Conservation (phyloP, 495 filamentous ascomycete genomes). For the Annulohypoxylon moriforme region DNA sequence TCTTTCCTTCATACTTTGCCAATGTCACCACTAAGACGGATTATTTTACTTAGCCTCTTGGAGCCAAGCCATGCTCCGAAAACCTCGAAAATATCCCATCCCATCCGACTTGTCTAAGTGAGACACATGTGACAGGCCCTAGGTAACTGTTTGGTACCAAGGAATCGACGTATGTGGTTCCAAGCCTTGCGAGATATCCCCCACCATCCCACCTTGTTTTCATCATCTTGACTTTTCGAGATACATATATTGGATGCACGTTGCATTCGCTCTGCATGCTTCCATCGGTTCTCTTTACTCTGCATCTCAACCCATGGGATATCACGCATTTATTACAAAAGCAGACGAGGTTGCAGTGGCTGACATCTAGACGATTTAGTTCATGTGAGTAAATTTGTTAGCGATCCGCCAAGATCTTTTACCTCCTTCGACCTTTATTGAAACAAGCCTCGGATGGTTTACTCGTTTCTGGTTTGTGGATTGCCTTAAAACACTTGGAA, state of each 20-base stretch:
- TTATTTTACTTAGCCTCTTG: neutral
- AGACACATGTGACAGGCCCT: constrained; percentile 21
- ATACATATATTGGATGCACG: neutral
- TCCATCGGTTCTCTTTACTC: constrained; percentile 4
- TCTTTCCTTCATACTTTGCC: neutral
- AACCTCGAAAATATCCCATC: constrained; percentile 2
- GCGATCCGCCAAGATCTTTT: constrained; percentile 14
- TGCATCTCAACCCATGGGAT: neutral
- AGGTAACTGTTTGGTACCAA: constrained; percentile 9
- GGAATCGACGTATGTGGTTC: constrained; percentile 13
- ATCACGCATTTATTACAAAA: neutral
- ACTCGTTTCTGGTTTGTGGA: constrained; percentile 2
- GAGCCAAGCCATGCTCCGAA: neutral
- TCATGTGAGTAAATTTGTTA: constrained; percentile 35
- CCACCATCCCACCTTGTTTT: constrained; percentile 16
- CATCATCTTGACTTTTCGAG: neutral
- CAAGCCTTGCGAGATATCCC: neutral
- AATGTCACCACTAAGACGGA: neutral
- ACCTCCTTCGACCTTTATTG: constrained; percentile 8
- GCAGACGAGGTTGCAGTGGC: constrained; percentile 19
- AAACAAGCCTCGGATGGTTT: constrained; percentile 10
- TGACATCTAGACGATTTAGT: constrained; percentile 24
- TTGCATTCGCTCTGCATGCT: constrained; percentile 20
- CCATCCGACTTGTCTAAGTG: neutral
- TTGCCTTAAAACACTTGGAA: neutral